Conservation (phyloP, 140 eudicot species). For the Cichorium intybus region DNA sequence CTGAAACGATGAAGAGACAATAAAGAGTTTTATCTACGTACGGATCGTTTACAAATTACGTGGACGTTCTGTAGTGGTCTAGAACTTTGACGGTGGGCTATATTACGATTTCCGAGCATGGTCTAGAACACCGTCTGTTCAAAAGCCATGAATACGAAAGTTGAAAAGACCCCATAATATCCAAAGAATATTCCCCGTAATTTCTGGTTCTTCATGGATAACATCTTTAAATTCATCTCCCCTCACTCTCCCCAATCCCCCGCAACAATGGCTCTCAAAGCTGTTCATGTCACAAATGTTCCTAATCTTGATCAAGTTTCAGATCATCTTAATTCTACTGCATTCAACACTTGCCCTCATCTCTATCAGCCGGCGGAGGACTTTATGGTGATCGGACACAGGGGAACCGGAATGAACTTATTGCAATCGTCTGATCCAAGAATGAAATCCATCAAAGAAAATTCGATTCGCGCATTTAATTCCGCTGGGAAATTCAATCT, state of each 20-base stretch:
- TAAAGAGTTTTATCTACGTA: background rate
- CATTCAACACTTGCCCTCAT: background rate
- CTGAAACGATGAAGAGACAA: background rate
- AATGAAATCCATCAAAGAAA: constrained; percentile 52
- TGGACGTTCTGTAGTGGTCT: background rate
- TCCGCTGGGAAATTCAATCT: constrained; percentile 46
- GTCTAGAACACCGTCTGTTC: background rate
- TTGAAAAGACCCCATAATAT: background rate
- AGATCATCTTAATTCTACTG: constrained; percentile 4
- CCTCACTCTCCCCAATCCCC: constrained; percentile 26
- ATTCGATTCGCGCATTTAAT: constrained; percentile 56
- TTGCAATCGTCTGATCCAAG: constrained; percentile 55
- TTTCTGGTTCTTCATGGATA: constrained; percentile 28
- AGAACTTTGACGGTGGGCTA: background rate
- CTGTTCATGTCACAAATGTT: constrained; percentile 34
- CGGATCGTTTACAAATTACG: background rate
- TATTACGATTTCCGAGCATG: background rate
- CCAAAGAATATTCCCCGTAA: constrained; percentile 25
- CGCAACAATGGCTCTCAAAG: constrained; percentile 43
- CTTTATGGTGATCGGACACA: constrained; percentile 66
- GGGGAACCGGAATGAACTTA: constrained; percentile 73
- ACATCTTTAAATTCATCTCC: constrained; percentile 22
- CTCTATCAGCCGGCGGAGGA: constrained; percentile 6
- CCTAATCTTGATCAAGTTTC: constrained; percentile 28
- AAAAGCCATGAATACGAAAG: background rate